Evolutionary conservation across 331 rosid genomes (phyloP), one percentile per base, ranked within the genome.

Genomic region (Erythrophleum ivorense): DNA sequence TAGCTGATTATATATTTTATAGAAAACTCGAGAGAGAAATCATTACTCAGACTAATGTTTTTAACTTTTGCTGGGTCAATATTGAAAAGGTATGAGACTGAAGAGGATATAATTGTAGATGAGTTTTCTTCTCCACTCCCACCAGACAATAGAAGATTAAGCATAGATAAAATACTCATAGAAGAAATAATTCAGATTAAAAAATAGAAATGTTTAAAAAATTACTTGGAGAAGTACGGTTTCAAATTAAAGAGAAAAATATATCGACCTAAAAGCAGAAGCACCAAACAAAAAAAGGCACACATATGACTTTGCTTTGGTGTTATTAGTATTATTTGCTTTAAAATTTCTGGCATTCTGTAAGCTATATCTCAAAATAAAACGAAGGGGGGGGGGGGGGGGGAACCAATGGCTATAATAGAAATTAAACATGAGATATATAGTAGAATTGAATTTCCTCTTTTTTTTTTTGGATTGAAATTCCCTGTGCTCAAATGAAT

Each of bases 101-200:
- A 46, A 70, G 16, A 46, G 10, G 59, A 71, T 71, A 24, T 13
- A 21, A 59, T 21, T 9, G 41, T 29, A 7, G 45, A 49, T 16
- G 8, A 71, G 14, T 36, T 14, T 71, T 71, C 7, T 29, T 49
- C 38, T 49, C 36, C 75, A 48, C 18, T 31, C 49, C 7, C 76
- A 29, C 60, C 24, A 48, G 29, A 71, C 76, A 49, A 41, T 29
- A 13, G 76, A 49, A 49, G 45, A 29, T 49, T 12, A 45, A 69
- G 55, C n/a, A 69, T 69, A 31, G 21, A 43, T 71, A 46, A 48
- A 48, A 71, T 71, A 48, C 76, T 49, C 60, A 71, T 5, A 71
- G 38, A 16, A 71, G 9, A 70, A 5, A 70, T 45, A 21, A 24
- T 71, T 71, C 24, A 71, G 13, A 49, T 19, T 6, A 14, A 29